Percentiles rank a stretch among this genome's conserved stretches.
Conservation (phyloP, 352 stramenopile species). For the Phytophthora sp. region DNA sequence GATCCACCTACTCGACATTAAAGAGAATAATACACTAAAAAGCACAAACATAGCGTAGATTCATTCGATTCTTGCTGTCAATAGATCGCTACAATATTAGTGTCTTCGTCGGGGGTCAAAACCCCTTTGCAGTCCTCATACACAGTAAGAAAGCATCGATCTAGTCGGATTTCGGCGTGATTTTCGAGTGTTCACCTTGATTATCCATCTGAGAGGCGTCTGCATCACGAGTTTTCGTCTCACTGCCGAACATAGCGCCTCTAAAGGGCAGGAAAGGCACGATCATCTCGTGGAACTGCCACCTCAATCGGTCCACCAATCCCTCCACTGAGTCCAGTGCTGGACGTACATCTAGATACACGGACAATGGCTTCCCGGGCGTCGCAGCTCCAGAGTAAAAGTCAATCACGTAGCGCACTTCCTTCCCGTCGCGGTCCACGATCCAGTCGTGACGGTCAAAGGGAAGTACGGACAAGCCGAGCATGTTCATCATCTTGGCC, state of each 20-base stretch:
- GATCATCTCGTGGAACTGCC: slow-evolving; percentile 85
- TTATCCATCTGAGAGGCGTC: slow-evolving; percentile 12
- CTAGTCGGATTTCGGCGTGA: slow-evolving; percentile 45
- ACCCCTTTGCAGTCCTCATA: too few relatives aligned
- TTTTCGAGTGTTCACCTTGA: slow-evolving; percentile 39
- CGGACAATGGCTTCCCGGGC: slow-evolving; percentile 82
- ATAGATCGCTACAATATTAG: slow-evolving; percentile 27
- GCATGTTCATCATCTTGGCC: slow-evolving; percentile 89
- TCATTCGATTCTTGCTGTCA: slow-evolving; percentile 25
- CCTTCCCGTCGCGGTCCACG: slow-evolving; percentile 89
- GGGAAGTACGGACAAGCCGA: slow-evolving; percentile 91
- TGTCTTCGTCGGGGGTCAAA: too few relatives aligned
- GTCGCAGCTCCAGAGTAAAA: slow-evolving; percentile 96
- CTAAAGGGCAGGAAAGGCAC: slow-evolving; percentile 73
- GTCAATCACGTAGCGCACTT: slow-evolving; percentile 99
- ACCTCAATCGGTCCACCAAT: slow-evolving; percentile 76
- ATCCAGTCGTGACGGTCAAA: slow-evolving; percentile 99
- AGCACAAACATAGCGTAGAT: slow-evolving; percentile 9
- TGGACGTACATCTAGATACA: slow-evolving; percentile 97
- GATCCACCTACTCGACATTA: too few relatives aligned
- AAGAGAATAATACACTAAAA: too few relatives aligned
- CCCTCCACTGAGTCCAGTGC: slow-evolving; percentile 92
- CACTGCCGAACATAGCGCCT: slow-evolving; percentile 47
- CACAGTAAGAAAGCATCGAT: too few relatives aligned
- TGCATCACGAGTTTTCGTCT: slow-evolving; percentile 9